Conservation (phyloP, 192 early-diverging fungal species). For the Gryganskiella cystojenkinii region DNA sequence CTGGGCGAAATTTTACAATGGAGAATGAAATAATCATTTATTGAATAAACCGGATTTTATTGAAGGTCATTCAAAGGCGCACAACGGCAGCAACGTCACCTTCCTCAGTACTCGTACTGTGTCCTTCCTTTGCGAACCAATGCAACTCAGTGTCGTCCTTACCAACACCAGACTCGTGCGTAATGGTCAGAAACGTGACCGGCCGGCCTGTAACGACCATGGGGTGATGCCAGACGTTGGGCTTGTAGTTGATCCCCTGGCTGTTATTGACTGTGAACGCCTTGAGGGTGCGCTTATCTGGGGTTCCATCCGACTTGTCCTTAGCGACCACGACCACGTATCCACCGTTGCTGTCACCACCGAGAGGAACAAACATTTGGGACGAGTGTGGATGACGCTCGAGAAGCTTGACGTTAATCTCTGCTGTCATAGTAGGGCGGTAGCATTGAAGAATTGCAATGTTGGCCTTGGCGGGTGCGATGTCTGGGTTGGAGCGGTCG, state of each 20-base stretch:
- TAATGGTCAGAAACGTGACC: constrained; percentile 77
- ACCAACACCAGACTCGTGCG: constrained; percentile 79
- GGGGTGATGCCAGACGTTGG: constrained; percentile 91
- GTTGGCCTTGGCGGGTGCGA: constrained; percentile 60
- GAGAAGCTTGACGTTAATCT: constrained; percentile 74
- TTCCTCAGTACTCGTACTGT: neutral
- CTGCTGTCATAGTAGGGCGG: constrained; percentile 54
- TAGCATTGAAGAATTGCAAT: constrained; percentile 77
- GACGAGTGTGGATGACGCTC: constrained; percentile 89
- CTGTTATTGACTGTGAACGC: constrained; percentile 77
- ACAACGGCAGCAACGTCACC: too few species aligned
- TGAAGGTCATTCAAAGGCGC: too few species aligned
- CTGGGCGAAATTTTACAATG: too few species aligned
- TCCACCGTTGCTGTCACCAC: constrained; percentile 49
- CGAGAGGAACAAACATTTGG: constrained; percentile 89
- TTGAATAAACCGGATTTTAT: too few species aligned
- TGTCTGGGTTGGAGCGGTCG: constrained; percentile 1
- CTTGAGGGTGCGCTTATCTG: constrained; percentile 76
- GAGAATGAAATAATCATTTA: too few species aligned
- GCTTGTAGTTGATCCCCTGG: constrained; percentile 87
- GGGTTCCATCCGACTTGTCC: constrained; percentile 70
- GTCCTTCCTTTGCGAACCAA: constrained; percentile 48
- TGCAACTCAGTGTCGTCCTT: constrained; percentile 81
- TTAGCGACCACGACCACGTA: constrained; percentile 88
- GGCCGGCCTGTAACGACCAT: constrained; percentile 71